These are phyloP conservation scores for Rubus idaeus DNA, from an alignment of 306 rosid species.

Conservation along the genomic window DNA sequence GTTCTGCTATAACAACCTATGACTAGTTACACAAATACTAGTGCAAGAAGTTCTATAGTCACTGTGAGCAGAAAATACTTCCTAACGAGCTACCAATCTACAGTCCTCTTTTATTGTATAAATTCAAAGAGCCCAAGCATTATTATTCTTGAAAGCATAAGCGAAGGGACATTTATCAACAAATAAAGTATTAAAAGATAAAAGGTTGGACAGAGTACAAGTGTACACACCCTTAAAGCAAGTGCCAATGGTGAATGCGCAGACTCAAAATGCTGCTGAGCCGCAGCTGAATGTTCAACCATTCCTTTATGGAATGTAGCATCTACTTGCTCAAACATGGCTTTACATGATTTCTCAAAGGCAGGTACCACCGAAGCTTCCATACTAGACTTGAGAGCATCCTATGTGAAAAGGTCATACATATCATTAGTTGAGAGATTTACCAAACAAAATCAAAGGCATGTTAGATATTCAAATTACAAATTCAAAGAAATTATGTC, in stretches of 20 bases:
- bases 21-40: background rate
- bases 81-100: background rate
- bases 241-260: constrained; percentile 74
- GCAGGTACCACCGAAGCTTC: constrained; percentile 83
- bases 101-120: background rate
- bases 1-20: background rate
- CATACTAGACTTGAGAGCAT: constrained; percentile 72
- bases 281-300: constrained; percentile 72
- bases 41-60: background rate
- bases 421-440: constrained; percentile 19
- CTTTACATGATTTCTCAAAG: constrained; percentile 88
- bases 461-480: background rate
- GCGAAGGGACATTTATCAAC: background rate
- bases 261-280: constrained; percentile 83
- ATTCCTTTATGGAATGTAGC: constrained; percentile 93
- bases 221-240: constrained; percentile 69
- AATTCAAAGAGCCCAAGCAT: background rate
- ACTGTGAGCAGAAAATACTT: background rate
- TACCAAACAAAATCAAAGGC: background rate
- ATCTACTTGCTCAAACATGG: constrained; percentile 97
- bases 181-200: background rate
- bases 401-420: constrained; percentile 45
- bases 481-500: constrained; percentile 16
- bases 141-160: background rate
- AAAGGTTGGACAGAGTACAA: background rate